Evolutionary conservation across 306 rosid genomes (phyloP).

Genomic region (Lithocarpus polystachyus): DNA sequence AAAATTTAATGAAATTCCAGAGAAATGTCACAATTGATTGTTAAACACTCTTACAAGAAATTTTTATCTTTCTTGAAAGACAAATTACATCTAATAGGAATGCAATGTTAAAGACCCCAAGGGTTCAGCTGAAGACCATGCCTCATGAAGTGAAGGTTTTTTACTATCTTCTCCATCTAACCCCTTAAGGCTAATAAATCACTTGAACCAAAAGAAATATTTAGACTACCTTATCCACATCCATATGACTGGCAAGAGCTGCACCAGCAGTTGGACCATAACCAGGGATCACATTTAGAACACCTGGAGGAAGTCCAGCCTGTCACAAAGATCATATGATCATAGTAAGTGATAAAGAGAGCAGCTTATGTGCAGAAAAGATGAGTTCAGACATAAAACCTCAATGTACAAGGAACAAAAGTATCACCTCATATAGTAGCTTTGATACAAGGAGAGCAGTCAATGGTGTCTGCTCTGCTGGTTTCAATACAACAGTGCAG

Average conservation of each 20-base stretch:
- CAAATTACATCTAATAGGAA: neutral
- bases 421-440: constrained; percentile 63
- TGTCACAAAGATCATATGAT: constrained; percentile 34
- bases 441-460: constrained; percentile 66
- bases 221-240: constrained; percentile 72
- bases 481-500: constrained; percentile 73
- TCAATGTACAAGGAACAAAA: neutral
- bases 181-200: too few species aligned
- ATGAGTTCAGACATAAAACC: neutral
- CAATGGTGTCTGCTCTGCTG: constrained; percentile 96
- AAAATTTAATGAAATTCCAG: neutral
- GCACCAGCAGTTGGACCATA: constrained; percentile 97
- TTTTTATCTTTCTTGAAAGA: neutral
- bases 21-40: neutral
- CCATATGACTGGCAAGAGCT: constrained; percentile 92
- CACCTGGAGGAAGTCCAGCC: constrained; percentile 97
- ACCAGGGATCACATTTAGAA: constrained; percentile 77
- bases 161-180: too few species aligned
- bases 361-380: neutral
- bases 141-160: too few species aligned
- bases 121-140: too few species aligned
- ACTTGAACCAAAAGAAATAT: too few species aligned
- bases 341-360: neutral
- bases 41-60: neutral
- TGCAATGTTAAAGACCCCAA: neutral